phyloP scores from a whole-genome alignment of 345 rosid genomes.

The Lepidium africanum region DNA sequence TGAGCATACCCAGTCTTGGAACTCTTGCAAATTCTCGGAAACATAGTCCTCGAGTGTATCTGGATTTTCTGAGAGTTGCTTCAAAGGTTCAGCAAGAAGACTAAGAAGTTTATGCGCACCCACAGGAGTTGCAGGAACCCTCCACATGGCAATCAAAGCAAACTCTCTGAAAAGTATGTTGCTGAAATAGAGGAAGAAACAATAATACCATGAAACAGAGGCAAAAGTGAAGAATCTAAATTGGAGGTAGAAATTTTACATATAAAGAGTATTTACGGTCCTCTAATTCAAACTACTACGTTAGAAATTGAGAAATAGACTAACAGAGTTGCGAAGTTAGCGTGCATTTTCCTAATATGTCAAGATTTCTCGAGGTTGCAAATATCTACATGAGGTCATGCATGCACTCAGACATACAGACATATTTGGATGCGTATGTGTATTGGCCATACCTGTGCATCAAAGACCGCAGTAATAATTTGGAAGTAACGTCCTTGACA shows the following conservation, averaged over 20 bases:
- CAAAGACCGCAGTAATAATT: constrained; percentile 72
- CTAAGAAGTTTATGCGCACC: constrained; percentile 91
- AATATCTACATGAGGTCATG: not conserved
- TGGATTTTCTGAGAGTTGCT: constrained; percentile 77
- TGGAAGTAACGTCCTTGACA: constrained; percentile 58
- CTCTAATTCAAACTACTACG: not conserved
- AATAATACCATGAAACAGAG: constrained; percentile 7
- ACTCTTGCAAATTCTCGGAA: constrained; percentile 78
- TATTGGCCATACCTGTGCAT: constrained; percentile 58
- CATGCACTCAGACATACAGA: not conserved
- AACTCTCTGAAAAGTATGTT: constrained; percentile 92
- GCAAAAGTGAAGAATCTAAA: constrained; percentile 1
- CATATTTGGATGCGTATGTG: not conserved
- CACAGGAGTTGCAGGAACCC: constrained; percentile 92
- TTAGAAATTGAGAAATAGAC: not conserved
- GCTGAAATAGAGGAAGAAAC: constrained; percentile 32
- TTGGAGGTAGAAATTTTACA: not conserved
- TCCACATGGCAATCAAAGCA: constrained; percentile 95
- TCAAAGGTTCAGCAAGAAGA: constrained; percentile 96
- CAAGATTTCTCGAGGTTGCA: not conserved
- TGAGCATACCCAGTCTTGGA: constrained; percentile 82
- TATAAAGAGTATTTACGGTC: not conserved
- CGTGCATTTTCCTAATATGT: not conserved
- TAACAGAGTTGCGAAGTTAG: not conserved
- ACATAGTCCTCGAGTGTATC: constrained; percentile 49